These are phyloP conservation scores for Tulasnella sp. DNA, from an alignment of 768 basidiomycete genomes.

Conservation along the genomic window DNA sequence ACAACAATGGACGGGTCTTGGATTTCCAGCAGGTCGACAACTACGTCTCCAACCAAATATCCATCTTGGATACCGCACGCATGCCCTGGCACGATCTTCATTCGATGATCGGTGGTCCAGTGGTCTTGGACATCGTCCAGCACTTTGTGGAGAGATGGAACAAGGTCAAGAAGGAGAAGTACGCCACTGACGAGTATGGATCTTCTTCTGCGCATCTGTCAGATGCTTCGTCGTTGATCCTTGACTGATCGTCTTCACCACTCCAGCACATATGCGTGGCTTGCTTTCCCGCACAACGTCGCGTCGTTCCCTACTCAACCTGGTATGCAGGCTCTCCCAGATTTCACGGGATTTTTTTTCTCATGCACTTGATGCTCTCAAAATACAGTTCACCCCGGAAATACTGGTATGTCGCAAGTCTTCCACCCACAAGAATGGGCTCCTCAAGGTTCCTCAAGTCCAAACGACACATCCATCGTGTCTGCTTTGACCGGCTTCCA, in stretches of 20 bases:
- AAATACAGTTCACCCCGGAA: too few species aligned
- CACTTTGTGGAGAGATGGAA: conserved; percentile 61
- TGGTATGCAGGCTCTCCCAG: too few species aligned
- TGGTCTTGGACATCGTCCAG: conserved; percentile 82
- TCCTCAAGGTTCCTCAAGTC: conserved; percentile 45
- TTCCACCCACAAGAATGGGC: conserved; percentile 59
- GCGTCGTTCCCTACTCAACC: conserved; percentile 50
- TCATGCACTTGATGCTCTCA: too few species aligned
- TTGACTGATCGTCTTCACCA: not conserved
- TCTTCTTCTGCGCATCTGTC: not conserved
- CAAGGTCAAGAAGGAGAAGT: conserved; percentile 73
- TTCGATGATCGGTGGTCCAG: conserved; percentile 70
- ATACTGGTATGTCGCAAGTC: conserved; percentile 25
- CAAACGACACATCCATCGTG: conserved; percentile 22
- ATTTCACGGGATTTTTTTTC: too few species aligned
- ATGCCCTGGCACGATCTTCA: conserved; percentile 99
- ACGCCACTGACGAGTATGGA: conserved; percentile 25
- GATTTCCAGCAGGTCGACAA: conserved; percentile 76
- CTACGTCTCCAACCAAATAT: conserved; percentile 59
- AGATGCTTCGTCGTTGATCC: not conserved
- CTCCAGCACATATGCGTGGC: conserved; percentile 40
- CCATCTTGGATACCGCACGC: conserved; percentile 52
- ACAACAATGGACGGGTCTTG: conserved; percentile 77
- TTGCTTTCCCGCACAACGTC: conserved; percentile 69
- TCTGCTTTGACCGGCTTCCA: conserved; percentile 3